Conservation (phyloP, 2,329 filamentous ascomycete species). For the Raffaelea ambrosiae region DNA sequence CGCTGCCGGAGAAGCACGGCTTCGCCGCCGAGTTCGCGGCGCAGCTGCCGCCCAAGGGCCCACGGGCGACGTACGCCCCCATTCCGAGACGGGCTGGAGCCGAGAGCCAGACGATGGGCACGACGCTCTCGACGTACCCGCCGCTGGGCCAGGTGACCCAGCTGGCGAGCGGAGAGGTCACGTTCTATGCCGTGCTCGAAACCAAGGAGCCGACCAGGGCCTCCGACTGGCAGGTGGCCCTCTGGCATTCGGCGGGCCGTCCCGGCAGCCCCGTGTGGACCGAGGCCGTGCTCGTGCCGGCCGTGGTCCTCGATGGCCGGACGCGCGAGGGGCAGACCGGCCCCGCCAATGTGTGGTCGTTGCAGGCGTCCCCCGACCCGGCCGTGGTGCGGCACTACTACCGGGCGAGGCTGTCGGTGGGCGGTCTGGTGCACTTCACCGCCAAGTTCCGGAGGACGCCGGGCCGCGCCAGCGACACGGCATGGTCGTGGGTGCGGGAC, state of each 20-base stretch:
- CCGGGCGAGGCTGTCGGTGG: constrained; percentile 30
- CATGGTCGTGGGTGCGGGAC: constrained; percentile 65
- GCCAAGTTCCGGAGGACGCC: constrained; percentile 54
- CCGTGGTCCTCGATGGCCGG: constrained; percentile 8
- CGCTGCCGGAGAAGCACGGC: constrained; percentile 8
- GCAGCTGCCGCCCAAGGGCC: constrained; percentile 8
- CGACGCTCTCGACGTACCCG: constrained; percentile 42
- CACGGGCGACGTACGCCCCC: not conserved
- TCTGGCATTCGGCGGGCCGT: constrained; percentile 53
- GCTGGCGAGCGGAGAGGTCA: constrained; percentile 37
- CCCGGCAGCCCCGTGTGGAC: constrained; percentile 25
- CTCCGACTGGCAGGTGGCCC: constrained; percentile 57
- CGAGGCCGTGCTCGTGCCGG: constrained; percentile 36
- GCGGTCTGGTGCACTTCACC: constrained; percentile 53
- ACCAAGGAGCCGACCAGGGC: constrained; percentile 42
- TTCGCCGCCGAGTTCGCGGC: constrained; percentile 12
- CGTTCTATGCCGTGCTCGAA: constrained; percentile 63
- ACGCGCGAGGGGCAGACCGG: too few species aligned
- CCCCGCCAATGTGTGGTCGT: constrained; percentile 26
- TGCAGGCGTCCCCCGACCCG: constrained; percentile 32
- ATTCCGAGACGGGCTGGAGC: not conserved
- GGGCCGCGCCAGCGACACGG: constrained; percentile 64
- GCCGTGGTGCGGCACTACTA: constrained; percentile 43
- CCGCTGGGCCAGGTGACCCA: constrained; percentile 68
- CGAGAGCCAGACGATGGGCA: constrained; percentile 4